Percentiles rank a stretch among this genome's conserved stretches.
These are phyloP conservation scores for Phialocephala subalpina DNA, from an alignment of 2,329 filamentous ascomycete genomes.

Conservation along the genomic window DNA sequence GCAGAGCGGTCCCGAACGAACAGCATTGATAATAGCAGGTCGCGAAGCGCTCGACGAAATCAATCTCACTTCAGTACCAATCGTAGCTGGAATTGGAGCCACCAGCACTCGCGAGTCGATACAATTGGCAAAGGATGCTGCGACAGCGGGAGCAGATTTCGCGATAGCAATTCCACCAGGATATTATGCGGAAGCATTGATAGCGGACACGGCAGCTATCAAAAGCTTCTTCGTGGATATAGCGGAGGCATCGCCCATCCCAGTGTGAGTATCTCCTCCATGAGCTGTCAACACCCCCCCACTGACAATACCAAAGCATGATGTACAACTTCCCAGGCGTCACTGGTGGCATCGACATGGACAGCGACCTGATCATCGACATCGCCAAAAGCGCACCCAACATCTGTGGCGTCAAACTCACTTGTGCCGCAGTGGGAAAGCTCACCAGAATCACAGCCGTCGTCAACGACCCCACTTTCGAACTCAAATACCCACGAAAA, in stretches of 20 bases:
- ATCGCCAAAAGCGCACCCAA: constrained; percentile 34
- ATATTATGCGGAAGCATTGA: constrained; percentile 29
- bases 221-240: constrained; percentile 38
- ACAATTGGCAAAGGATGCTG: constrained; percentile 48
- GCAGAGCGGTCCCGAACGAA: background rate
- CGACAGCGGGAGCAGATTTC: constrained; percentile 46
- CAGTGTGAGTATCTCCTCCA: constrained; percentile 26
- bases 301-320: constrained; percentile 24
- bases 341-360: constrained; percentile 36
- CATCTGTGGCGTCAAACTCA: constrained; percentile 37
- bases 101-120: constrained; percentile 48
- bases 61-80: constrained; percentile 47
- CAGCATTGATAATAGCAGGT: constrained; percentile 1
- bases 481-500: background rate
- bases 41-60: constrained; percentile 48
- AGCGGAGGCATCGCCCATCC: constrained; percentile 32
- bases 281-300: background rate
- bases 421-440: constrained; percentile 23
- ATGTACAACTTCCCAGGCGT: constrained; percentile 40
- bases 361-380: constrained; percentile 35
- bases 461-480: background rate
- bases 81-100: constrained; percentile 55
- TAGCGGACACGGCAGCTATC: constrained; percentile 26
- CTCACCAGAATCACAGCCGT: background rate
- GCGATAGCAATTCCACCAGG: constrained; percentile 31